Evolutionary conservation across 768 basidiomycete genomes (phyloP), one percentile per base, ranked within the genome.

Genomic region (Pleurotus platypus): DNA sequence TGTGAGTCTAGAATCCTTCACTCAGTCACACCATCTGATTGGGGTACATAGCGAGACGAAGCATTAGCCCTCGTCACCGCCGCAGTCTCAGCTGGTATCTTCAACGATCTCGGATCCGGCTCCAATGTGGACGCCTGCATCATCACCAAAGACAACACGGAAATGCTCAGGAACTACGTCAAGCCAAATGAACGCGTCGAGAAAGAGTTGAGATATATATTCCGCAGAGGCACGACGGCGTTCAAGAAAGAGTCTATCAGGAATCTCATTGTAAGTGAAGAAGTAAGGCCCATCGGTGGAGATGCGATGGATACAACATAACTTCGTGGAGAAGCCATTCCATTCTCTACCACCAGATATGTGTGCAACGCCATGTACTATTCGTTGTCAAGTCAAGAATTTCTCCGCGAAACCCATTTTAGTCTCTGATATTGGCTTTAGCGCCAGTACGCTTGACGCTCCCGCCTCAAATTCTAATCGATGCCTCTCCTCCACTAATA

Each of bases 41-140:
- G 26, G 39, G 46, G 55, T 45, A 58, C 48, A 38, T 70, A 95
- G 90, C 83, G 90, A 40, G 81, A 84, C 42, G 87, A 89, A 22
- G 96, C 94, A 2, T 82, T 98, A 49, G 75, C 77, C 5, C 79
- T 98, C 16, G 94, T 98, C 38, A 84, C 88, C 57, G 79, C 84
- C 39, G 95, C 97, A 46, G 86, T 99, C 65, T 86, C 89, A 20
- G 91, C 93, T 2, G 97, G 97, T 81, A 95, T 99, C 69, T 98
- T 97, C 83, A 98, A 99, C 76, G 97, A 99, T 77, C 84, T 98
- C 35, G 97, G 97, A 3, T 98, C 96, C 0, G 97, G 97, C 43
- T 94, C 92, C n/a, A 98, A 99, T 69, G 84, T 98, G 65, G 97
- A 99, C 70, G 96, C 94, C 1, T 96, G 95, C 70, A 83, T 98